Evolutionary conservation across 2,329 filamentous ascomycete species (phyloP), one percentile per base, ranked within the genome.

Genomic region (Fusarium austroafricanum): DNA sequence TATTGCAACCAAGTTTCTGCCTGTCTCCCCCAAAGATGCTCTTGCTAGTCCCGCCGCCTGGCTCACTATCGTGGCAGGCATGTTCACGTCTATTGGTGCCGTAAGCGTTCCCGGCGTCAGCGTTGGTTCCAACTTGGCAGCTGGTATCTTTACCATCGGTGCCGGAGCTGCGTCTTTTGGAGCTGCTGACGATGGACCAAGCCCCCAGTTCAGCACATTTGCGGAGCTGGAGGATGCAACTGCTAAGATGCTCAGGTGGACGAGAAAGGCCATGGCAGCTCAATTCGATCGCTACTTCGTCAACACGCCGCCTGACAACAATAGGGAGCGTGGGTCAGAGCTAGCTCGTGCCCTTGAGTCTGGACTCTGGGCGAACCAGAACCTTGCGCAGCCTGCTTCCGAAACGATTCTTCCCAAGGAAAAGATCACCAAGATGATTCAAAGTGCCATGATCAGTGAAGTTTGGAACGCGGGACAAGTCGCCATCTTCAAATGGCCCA

Each of bases 401-500:
- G 20, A 29, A 29, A 43, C 8, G 7, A 23, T 2, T 38, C 46
- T 40, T 40, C 10, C 28, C 1, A 29, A 10, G 4, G 31, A 18
- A 4, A 45, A 7, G 5, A 10, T 54, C 14, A 38, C 38, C 8
- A 8, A 15, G 3, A 54, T 54, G 51, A 8, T 54, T 2, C n/a
- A 46, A 10, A 40, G 21, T 17, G 40, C 51, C 10, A 54, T 54
- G 51, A 54, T 54, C 31, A 54, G 51, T 14, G 51, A 46, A n/a
- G 17, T 46, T 26, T 54, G 51, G 51, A 54, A 54, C 10, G 15
- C 14, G 2, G 40, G 33, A 38, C 12, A 29, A 23, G 51, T 54
- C 3, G 51, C 51, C 21, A 54, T 54, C 40, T 45, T 54, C 18
- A 54, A 54, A 8, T 46, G 51, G 51, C 38, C 40, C 14, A 54